phyloP scores from a whole-genome alignment of 768 basidiomycete genomes.

The Podaxis sp. region DNA sequence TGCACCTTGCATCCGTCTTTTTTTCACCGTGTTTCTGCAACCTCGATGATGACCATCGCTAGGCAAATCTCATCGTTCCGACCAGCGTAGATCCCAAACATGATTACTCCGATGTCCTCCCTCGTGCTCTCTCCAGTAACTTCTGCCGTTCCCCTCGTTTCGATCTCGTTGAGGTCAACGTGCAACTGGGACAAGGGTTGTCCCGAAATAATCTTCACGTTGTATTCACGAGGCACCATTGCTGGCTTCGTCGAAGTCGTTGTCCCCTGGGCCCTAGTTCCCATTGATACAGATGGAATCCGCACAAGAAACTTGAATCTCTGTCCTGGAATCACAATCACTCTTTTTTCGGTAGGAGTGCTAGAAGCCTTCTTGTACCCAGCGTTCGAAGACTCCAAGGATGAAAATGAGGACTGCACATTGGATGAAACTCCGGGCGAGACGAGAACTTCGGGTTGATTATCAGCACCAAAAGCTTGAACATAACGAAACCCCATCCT shows the following conservation, averaged over 20 bases:
- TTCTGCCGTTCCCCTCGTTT: slow-evolving; percentile 50
- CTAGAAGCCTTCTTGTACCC: slow-evolving; percentile 32
- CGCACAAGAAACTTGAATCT: slow-evolving; percentile 57
- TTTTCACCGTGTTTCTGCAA: slow-evolving; percentile 33
- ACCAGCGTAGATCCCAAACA: slow-evolving; percentile 52
- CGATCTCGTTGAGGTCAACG: slow-evolving; percentile 44
- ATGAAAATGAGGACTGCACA: slow-evolving; percentile 57
- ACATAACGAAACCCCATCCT: slow-evolving; percentile 71
- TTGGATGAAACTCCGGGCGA: slow-evolving; percentile 37
- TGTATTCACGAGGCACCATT: slow-evolving; percentile 26
- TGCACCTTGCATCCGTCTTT: background rate
- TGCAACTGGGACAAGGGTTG: slow-evolving; percentile 50
- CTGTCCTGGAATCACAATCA: slow-evolving; percentile 55
- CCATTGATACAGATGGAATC: slow-evolving; percentile 28
- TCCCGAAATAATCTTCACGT: slow-evolving; percentile 50
- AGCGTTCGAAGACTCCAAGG: slow-evolving; percentile 57
- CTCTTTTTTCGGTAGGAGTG: slow-evolving; percentile 31
- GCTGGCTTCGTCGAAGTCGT: background rate
- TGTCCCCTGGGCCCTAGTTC: slow-evolving; percentile 11
- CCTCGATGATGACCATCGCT: slow-evolving; percentile 55
- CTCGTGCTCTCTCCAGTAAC: slow-evolving; percentile 51
- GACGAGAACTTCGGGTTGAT: slow-evolving; percentile 13
- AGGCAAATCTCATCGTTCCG: slow-evolving; percentile 48
- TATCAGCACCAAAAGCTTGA: slow-evolving; percentile 61
- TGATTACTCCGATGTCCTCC: slow-evolving; percentile 51